Percentiles rank a stretch among this genome's conserved stretches.
Conservation (phyloP, 306 rosid genomes). For the Cicer chorassanicum region DNA sequence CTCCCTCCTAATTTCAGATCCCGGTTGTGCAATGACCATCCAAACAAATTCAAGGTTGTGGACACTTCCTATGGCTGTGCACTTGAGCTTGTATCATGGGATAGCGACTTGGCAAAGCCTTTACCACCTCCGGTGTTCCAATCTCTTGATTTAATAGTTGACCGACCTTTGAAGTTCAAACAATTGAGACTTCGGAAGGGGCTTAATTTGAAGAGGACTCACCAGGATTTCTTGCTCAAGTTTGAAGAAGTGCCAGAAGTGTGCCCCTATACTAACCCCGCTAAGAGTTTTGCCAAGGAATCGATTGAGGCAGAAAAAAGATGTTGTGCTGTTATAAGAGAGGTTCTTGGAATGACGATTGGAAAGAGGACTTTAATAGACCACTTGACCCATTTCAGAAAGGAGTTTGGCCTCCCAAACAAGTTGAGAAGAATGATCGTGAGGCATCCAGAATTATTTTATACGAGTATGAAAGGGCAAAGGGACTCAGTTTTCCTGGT, state of each 20-base stretch:
- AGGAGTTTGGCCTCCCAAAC: conserved; percentile 84
- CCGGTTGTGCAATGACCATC: conserved; percentile 80
- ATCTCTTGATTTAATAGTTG: conserved; percentile 73
- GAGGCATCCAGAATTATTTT: conserved; percentile 90
- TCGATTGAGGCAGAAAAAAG: conserved; percentile 89
- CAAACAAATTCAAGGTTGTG: conserved; percentile 78
- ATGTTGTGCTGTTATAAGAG: conserved; percentile 82
- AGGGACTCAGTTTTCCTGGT: conserved; percentile 82
- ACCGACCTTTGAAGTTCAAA: conserved; percentile 89
- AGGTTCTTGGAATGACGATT: conserved; percentile 74
- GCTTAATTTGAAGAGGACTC: conserved; percentile 75
- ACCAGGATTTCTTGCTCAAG: conserved; percentile 73
- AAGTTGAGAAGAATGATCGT: conserved; percentile 82
- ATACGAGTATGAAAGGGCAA: conserved; percentile 84
- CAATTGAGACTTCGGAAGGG: conserved; percentile 84
- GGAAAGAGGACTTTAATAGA: conserved; percentile 88
- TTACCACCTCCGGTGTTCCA: conserved; percentile 52
- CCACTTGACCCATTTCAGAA: conserved; percentile 91
- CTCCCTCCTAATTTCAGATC: conserved; percentile 87
- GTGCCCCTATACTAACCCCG: conserved; percentile 70
- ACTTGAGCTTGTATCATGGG: conserved; percentile 90
- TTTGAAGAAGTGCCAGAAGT: conserved; percentile 77
- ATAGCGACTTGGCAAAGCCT: conserved; percentile 64
- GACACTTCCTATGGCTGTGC: conserved; percentile 90
- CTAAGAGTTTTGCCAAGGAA: conserved; percentile 53